Percentiles rank a stretch among this genome's conserved stretches.
These are phyloP conservation scores for Nakataea oryzae DNA, from an alignment of 2,329 filamentous ascomycete species.

Conservation along the genomic window DNA sequence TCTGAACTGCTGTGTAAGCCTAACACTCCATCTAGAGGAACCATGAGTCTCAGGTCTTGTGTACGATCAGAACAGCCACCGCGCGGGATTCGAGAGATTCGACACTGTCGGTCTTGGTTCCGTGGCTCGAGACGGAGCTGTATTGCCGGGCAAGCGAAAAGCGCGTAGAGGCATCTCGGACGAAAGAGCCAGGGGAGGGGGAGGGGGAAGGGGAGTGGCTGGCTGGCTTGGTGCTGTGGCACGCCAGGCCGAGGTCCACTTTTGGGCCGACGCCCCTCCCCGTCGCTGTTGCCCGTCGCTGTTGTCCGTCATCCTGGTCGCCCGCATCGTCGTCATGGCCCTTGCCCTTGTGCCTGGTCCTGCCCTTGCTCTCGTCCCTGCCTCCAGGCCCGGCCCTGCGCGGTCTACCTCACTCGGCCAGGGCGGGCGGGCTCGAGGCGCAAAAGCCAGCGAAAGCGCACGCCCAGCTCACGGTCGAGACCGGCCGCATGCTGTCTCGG, in stretches of 20 bases:
- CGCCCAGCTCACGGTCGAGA: neutral
- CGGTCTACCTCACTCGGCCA: neutral
- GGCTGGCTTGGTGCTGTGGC: neutral
- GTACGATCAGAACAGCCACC: constrained; percentile 2
- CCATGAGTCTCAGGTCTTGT: constrained; percentile 3
- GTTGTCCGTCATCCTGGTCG: too few species aligned
- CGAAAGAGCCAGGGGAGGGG: neutral
- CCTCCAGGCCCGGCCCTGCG: neutral
- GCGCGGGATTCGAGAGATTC: neutral
- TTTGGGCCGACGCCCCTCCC: neutral
- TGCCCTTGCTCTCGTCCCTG: neutral
- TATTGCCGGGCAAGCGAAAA: neutral
- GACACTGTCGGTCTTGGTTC: neutral
- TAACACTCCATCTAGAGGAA: neutral
- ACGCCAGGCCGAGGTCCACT: neutral
- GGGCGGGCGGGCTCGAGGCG: too few species aligned
- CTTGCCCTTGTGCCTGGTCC: neutral
- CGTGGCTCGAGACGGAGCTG: neutral
- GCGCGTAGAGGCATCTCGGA: neutral
- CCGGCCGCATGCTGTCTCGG: neutral
- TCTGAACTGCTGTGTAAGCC: neutral
- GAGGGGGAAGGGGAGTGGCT: too few species aligned
- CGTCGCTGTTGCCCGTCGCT: neutral
- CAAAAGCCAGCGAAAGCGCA: neutral
- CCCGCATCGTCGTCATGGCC: neutral